Base-by-base conservation (phyloP, 345 rosid genomes). In the Erucastrum elatum region DNA sequence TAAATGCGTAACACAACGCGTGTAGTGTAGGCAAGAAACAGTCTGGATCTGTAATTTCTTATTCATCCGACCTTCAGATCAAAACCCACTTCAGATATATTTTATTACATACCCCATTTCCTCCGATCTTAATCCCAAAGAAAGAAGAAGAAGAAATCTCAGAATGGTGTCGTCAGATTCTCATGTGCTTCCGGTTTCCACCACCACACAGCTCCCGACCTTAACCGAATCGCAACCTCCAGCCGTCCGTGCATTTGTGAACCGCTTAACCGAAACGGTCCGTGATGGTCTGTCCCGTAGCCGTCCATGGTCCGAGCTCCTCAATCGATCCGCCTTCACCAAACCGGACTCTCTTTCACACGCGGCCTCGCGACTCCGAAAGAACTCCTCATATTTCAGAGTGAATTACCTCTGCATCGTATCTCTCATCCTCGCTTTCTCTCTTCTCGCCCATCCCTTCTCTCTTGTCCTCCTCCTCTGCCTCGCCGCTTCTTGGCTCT, bases 401-500 rank as follows among this genome's bases (percentile, higher is more conserved):
- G 84, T 75, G 64, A 85, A 85, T 70, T 85, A 85, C 82, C 68
- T 75, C 53, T 61, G 82, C 66, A 58, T 81, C 69, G 13, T 85
- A 17, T 76, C 83, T 30, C 27, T 83, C 1, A 75, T 83, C 60
- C 44, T 85, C 46, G 84, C 75, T 0, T 72, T 83, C 75, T 85
- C 86, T 60, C 88, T 85, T 61, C 60, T 89, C 21, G 76, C 90
- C 4, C 75, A 89, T 27, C 93, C 93, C 0, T 81, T 87, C 75
- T 87, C 93, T 25, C 88, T 89, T 55, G 5, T 87, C 66, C 84
- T 86, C 78, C 91, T 89, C 67, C 2, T 83, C 1, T 88, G 85
- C 46, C 86, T 89, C 59, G 80, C 86, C 60, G 83, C 85, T 8
- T 84, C 91, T 0, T 89, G 93, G 93, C 44, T 89, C 27, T 87